Percentiles rank a stretch among this genome's conserved stretches.
phyloP scores from a whole-genome alignment of 257 asterid species.

The Nicotiana tabacum region DNA sequence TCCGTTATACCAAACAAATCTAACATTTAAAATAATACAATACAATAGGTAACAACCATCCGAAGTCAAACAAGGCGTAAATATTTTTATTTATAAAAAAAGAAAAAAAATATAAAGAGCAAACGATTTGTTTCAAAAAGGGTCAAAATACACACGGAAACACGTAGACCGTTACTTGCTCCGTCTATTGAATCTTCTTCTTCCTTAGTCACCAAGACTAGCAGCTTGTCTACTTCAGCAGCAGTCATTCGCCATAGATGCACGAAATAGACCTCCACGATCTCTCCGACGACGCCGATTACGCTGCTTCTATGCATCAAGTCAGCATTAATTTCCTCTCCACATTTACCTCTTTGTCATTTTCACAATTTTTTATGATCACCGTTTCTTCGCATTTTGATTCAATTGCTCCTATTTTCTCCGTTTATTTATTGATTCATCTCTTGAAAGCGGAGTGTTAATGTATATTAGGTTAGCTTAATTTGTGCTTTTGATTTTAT shows the following conservation, averaged over 20 bases:
- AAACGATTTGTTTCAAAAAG: neutral
- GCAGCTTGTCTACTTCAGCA: neutral
- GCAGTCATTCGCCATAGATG: conserved; percentile 38
- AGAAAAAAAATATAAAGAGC: no score
- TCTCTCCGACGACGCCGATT: conserved; percentile 89
- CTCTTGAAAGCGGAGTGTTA: neutral
- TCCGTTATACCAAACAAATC: no score
- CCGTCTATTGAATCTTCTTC: conserved; percentile 7
- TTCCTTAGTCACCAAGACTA: neutral
- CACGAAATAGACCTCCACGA: conserved; percentile 67
- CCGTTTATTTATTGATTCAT: neutral
- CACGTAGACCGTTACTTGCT: neutral
- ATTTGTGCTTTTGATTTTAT: conserved; percentile 13
- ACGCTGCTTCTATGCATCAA: conserved; percentile 85
- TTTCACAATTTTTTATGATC: neutral
- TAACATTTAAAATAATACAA: no score
- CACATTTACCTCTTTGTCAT: neutral
- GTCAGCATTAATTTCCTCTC: conserved; percentile 24
- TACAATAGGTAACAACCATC: no score
- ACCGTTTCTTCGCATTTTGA: neutral
- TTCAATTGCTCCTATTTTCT: neutral
- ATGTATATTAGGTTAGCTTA: neutral
- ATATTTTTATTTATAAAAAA: no score
- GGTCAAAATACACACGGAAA: neutral
- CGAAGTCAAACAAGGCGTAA: no score